Conservation (phyloP, 2,329 filamentous ascomycete species). For the Paradendryphiella salina region DNA sequence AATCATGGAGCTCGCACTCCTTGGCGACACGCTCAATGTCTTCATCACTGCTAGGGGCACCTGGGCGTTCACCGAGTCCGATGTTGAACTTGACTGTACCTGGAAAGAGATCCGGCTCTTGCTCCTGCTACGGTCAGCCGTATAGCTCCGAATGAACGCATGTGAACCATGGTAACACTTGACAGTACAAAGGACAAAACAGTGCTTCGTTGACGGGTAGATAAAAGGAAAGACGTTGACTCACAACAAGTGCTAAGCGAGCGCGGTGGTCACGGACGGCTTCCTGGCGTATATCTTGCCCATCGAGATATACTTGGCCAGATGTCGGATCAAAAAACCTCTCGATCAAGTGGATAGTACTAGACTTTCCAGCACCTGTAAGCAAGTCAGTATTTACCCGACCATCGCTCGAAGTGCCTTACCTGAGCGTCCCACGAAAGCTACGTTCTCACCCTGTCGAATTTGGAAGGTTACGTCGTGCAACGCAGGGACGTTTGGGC, state of each 20-base stretch:
- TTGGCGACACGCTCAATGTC: slow-evolving; percentile 45
- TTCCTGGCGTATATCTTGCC: slow-evolving; percentile 47
- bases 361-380: slow-evolving; percentile 50
- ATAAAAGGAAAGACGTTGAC: neutral
- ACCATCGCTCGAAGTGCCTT: neutral
- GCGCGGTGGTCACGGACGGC: slow-evolving; percentile 46
- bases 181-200: too few species aligned
- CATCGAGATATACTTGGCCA: slow-evolving; percentile 49
- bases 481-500: slow-evolving; percentile 40
- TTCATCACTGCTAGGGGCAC: slow-evolving; percentile 26
- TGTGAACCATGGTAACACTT: too few species aligned
- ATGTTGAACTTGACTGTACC: slow-evolving; percentile 53
- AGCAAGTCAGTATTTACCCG: neutral
- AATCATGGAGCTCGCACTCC: slow-evolving; percentile 52
- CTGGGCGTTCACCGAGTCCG: slow-evolving; percentile 45
- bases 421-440: slow-evolving; percentile 51
- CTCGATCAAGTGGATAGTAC: slow-evolving; percentile 52
- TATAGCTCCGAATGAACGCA: neutral
- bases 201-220: too few species aligned
- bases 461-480: slow-evolving; percentile 48
- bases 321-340: slow-evolving; percentile 51
- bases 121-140: slow-evolving; percentile 26
- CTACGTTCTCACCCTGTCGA: slow-evolving; percentile 43
- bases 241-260: slow-evolving; percentile 48
- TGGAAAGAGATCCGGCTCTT: slow-evolving; percentile 53